Conservation (phyloP, 2,329 filamentous ascomycete genomes). For the Calonectria hawksworthii region DNA sequence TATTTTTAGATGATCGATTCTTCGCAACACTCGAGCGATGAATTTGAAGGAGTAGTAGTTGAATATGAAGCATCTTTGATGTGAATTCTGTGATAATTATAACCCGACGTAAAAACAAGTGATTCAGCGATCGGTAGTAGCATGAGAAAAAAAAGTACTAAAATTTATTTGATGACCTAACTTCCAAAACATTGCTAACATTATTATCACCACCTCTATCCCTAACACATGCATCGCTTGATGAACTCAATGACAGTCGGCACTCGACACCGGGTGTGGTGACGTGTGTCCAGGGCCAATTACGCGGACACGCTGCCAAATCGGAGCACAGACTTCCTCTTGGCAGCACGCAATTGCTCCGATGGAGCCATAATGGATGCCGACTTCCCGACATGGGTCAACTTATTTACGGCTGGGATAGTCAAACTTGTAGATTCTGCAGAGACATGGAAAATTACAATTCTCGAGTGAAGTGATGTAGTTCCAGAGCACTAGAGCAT, state of each 20-base stretch:
- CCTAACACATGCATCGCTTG: neutral
- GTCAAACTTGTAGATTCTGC: neutral
- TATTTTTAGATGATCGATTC: neutral
- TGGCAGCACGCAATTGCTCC: neutral
- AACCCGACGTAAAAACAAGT: too few relatives aligned
- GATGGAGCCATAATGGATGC: slow-evolving; percentile 1
- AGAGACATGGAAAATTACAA: neutral
- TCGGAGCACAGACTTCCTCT: slow-evolving; percentile 1
- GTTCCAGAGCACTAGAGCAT: neutral
- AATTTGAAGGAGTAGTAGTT: neutral
- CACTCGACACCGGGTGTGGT: neutral
- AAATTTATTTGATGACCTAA: neutral
- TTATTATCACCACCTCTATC: neutral
- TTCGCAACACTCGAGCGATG: neutral
- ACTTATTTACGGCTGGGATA: neutral
- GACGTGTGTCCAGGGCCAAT: neutral
- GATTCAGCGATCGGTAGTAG: neutral
- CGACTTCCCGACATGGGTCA: neutral
- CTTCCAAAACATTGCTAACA: neutral
- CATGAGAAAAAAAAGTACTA: neutral
- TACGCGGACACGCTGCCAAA: neutral
- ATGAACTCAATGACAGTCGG: neutral
- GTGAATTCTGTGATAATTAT: neutral
- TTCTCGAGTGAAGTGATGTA: too few relatives aligned
- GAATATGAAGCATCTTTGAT: too few relatives aligned